Percentiles rank a stretch among this genome's conserved stretches.
Conservation (phyloP, 2,329 filamentous ascomycete genomes). For the Penicillium rolfsii region DNA sequence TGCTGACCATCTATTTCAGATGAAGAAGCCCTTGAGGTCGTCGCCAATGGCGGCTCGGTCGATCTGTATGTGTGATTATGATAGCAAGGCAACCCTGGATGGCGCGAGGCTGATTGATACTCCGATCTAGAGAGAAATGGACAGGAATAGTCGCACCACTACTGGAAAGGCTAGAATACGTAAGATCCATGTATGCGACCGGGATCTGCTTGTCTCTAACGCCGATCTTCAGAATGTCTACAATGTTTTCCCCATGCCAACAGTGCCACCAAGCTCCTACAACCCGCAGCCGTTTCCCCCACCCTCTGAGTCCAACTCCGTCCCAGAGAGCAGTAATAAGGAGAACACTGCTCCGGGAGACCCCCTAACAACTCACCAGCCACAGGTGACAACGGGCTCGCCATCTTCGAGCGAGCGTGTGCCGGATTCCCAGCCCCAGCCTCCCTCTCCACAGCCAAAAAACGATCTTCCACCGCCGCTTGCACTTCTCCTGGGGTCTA, state of each 20-base stretch:
- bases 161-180: constrained; percentile 69
- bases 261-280: constrained; percentile 46
- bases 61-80: constrained; percentile 54
- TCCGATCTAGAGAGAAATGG: constrained; percentile 65
- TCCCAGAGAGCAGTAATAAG: constrained; percentile 42
- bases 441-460: constrained; percentile 52
- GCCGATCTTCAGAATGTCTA: constrained; percentile 67
- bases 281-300: constrained; percentile 31
- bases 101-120: constrained; percentile 37
- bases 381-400: constrained; percentile 41
- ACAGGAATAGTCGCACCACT: constrained; percentile 67
- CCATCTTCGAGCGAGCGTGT: constrained; percentile 45
- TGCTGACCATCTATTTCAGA: constrained; percentile 36
- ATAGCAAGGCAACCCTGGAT: constrained; percentile 9
- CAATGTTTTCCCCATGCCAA: constrained; percentile 74
- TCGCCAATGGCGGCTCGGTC: constrained; percentile 62
- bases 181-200: constrained; percentile 35
- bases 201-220: constrained; percentile 11
- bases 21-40: constrained; percentile 58
- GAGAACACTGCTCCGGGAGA: constrained; percentile 40
- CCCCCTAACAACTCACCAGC: constrained; percentile 42
- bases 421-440: constrained; percentile 47
- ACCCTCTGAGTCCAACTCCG: constrained; percentile 34
- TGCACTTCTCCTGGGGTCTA: constrained; percentile 63
- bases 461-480: constrained; percentile 65